phyloP scores from a whole-genome alignment of 2,329 filamentous ascomycete genomes.

The Talaromyces rugulosus region DNA sequence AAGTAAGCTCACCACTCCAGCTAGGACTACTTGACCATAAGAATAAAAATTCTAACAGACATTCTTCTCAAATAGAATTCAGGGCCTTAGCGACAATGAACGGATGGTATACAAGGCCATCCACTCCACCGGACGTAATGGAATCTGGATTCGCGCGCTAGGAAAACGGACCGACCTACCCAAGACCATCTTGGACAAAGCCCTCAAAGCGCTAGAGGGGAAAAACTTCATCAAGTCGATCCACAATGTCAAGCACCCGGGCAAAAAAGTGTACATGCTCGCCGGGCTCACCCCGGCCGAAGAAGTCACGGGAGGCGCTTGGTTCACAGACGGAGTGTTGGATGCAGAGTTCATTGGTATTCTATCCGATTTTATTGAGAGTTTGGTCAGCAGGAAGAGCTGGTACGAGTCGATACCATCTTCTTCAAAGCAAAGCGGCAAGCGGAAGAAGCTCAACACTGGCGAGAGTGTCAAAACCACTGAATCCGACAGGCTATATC shows the following conservation, averaged over 20 bases:
- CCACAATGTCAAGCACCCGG: slow-evolving; percentile 85
- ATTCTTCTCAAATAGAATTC: slow-evolving; percentile 25
- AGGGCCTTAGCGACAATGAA: slow-evolving; percentile 61
- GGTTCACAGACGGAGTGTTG: slow-evolving; percentile 87
- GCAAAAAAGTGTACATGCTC: slow-evolving; percentile 95
- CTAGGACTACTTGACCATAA: not conserved
- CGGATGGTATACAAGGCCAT: slow-evolving; percentile 83
- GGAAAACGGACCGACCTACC: slow-evolving; percentile 77
- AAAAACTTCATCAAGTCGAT: slow-evolving; percentile 83
- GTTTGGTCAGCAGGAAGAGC: slow-evolving; percentile 67
- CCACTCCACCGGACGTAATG: slow-evolving; percentile 76
- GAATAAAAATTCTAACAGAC: not conserved
- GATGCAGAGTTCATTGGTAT: slow-evolving; percentile 84
- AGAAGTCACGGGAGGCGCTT: slow-evolving; percentile 86
- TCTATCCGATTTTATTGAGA: slow-evolving; percentile 68
- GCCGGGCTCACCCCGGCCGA: slow-evolving; percentile 78
- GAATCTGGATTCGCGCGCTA: slow-evolving; percentile 87
- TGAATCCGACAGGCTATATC: slow-evolving; percentile 27
- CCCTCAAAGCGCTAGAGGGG: slow-evolving; percentile 75
- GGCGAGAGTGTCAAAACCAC: slow-evolving; percentile 18
- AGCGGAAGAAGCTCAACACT: slow-evolving; percentile 12
- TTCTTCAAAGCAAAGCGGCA: slow-evolving; percentile 21
- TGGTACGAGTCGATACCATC: slow-evolving; percentile 54
- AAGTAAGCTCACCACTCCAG: slow-evolving; percentile 34
- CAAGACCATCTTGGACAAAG: slow-evolving; percentile 74